Evolutionary conservation across 345 rosid genomes (phyloP).

Genomic region (Ailanthus altissimus): DNA sequence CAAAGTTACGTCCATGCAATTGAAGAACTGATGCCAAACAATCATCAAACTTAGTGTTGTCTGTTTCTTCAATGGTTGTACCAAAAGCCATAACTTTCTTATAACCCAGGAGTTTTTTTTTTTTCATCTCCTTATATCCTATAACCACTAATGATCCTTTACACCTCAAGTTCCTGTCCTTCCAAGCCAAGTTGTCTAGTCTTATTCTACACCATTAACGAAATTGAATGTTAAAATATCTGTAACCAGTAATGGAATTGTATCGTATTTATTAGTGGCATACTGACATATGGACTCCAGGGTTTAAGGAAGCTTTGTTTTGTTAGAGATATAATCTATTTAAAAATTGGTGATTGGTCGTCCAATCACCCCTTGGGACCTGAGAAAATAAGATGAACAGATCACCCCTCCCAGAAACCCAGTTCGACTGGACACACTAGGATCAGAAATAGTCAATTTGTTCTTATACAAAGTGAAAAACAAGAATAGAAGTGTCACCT

Average conservation of each 20-base stretch:
- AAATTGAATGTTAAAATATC: background rate
- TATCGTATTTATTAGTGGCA: background rate
- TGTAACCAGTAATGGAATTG: background rate
- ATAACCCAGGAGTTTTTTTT: background rate
- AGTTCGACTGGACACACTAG: no score
- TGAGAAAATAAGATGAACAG: background rate
- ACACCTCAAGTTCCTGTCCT: background rate
- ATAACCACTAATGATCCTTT: background rate
- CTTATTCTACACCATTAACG: background rate
- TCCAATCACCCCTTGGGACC: background rate
- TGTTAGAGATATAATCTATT: background rate
- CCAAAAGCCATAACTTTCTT: background rate
- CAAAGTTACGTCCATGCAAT: background rate
- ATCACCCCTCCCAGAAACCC: background rate
- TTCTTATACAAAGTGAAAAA: background rate
- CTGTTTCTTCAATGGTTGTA: background rate
- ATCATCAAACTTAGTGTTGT: background rate
- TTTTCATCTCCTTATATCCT: background rate
- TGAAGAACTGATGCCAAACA: background rate
- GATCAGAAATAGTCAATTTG: background rate
- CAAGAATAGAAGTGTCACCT: constrained; percentile 39
- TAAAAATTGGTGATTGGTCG: background rate
- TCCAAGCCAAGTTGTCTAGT: background rate
- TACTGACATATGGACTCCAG: background rate
- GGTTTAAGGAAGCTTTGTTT: no score